A percentile compares a stretch with the other conserved stretches of the same genome.
phyloP scores from a whole-genome alignment of 164 flowering plant species.

The Vitis amurensis region DNA sequence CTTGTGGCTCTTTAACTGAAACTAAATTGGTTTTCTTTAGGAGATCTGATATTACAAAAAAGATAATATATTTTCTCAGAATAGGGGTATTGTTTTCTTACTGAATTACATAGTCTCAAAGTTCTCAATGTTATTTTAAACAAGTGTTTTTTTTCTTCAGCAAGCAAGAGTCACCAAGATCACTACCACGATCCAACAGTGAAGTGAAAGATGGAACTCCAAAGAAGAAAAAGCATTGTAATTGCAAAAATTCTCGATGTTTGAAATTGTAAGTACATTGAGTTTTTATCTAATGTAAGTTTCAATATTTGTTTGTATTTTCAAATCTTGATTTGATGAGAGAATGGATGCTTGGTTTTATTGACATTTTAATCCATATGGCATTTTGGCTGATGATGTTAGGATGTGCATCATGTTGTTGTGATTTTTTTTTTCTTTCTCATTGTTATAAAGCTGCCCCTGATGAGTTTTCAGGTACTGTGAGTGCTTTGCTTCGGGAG shows the following conservation, averaged over 20 bases:
- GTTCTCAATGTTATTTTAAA: not conserved
- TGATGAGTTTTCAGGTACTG: slow-evolving; percentile 68
- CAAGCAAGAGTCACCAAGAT: slow-evolving; percentile 66
- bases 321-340: not conserved
- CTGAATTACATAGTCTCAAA: not conserved
- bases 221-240: slow-evolving; percentile 87
- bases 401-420: not conserved
- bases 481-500: slow-evolving; percentile 95
- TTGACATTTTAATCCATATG: not conserved
- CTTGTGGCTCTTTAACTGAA: too few relatives aligned
- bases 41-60: too few relatives aligned
- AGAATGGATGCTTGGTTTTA: not conserved
- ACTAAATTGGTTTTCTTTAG: too few relatives aligned
- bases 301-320: not conserved
- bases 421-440: not conserved
- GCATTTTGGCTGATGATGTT: not conserved
- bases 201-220: slow-evolving; percentile 83
- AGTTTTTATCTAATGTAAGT: not conserved
- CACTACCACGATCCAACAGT: slow-evolving; percentile 36
- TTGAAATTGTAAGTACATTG: slow-evolving; percentile 76
- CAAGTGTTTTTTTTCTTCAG: slow-evolving; percentile 37
- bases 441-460: not conserved
- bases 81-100: not conserved
- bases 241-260: slow-evolving; percentile 87
- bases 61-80: too few relatives aligned